These are phyloP conservation scores for Arthrobotrys entomopaga DNA, from an alignment of 2,329 filamentous ascomycete species.

Conservation along the genomic window DNA sequence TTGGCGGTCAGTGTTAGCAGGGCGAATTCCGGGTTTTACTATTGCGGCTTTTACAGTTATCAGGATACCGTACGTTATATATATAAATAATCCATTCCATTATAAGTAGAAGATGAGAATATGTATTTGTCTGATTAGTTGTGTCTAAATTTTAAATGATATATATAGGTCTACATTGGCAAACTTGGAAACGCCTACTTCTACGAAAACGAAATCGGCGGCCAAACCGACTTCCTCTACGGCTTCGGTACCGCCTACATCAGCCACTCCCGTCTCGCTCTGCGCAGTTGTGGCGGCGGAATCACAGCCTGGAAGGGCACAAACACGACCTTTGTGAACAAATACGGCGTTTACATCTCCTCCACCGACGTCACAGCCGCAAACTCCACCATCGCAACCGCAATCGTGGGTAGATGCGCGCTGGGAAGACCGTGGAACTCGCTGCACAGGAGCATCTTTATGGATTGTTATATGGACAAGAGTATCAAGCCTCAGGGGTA, in stretches of 20 bases:
- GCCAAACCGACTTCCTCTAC: slow-evolving; percentile 76
- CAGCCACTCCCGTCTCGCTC: slow-evolving; percentile 66
- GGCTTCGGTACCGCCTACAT: slow-evolving; percentile 75
- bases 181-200: slow-evolving; percentile 75
- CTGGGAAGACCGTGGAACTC: slow-evolving; percentile 74
- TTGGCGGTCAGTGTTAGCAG: slow-evolving; percentile 71
- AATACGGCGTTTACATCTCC: slow-evolving; percentile 74
- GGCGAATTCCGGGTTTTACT: slow-evolving; percentile 75
- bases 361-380: slow-evolving; percentile 68
- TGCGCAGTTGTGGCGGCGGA: slow-evolving; percentile 73
- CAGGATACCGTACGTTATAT: slow-evolving; percentile 70
- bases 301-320: slow-evolving; percentile 72
- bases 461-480: slow-evolving; percentile 68
- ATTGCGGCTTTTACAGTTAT: slow-evolving; percentile 73
- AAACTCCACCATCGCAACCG: slow-evolving; percentile 65
- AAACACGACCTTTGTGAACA: slow-evolving; percentile 74
- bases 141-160: neutral
- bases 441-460: slow-evolving; percentile 69
- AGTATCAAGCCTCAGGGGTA: slow-evolving; percentile 69
- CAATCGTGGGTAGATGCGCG: slow-evolving; percentile 65
- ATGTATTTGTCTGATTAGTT: neutral
- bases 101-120: neutral
- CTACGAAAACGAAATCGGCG: slow-evolving; percentile 70
- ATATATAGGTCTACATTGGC: slow-evolving; percentile 70
- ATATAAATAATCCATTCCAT: slow-evolving; percentile 58